These are phyloP conservation scores for Spirogloea muscicola DNA, from an alignment of 139 green algal species.

Conservation along the genomic window DNA sequence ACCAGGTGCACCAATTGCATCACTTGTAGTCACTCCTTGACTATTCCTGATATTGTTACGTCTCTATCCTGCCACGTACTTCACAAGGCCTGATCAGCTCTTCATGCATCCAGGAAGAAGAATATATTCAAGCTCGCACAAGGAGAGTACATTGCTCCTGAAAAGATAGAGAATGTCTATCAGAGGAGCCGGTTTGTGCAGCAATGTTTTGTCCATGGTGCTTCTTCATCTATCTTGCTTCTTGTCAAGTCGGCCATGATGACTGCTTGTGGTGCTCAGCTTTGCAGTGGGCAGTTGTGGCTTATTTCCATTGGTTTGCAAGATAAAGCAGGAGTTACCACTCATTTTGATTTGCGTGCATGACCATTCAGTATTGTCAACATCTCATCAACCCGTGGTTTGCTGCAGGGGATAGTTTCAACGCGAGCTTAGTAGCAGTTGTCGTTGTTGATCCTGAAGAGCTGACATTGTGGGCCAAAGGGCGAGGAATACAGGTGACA, in stretches of 20 bases:
- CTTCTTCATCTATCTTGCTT: no score
- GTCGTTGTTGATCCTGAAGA: slow-evolving; percentile 90
- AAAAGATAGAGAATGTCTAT: slow-evolving; percentile 92
- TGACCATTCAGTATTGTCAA: no score
- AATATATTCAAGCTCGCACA: slow-evolving; percentile 58
- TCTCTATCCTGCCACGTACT: not conserved
- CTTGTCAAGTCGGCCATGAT: no score
- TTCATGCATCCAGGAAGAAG: slow-evolving; percentile 53
- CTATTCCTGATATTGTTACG: no score
- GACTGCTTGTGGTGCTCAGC: no score
- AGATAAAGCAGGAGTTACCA: no score
- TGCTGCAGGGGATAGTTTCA: slow-evolving; percentile 48
- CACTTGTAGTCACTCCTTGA: no score
- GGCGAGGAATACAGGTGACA: slow-evolving; percentile 31
- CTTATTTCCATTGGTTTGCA: no score
- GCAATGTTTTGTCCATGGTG: slow-evolving; percentile 55
- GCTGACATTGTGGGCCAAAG: slow-evolving; percentile 56
- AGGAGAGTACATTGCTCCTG: slow-evolving; percentile 95
- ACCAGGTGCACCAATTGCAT: no score
- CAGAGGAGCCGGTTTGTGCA: slow-evolving; percentile 44
- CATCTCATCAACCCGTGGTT: not conserved
- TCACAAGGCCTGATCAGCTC: not conserved
- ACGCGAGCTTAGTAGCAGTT: slow-evolving; percentile 56
- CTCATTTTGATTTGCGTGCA: no score
- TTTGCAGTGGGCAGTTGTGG: no score